Evolutionary conservation across 2,329 filamentous ascomycete species (phyloP), one percentile per base, ranked within the genome.

Genomic region (Penicillium sp.): DNA sequence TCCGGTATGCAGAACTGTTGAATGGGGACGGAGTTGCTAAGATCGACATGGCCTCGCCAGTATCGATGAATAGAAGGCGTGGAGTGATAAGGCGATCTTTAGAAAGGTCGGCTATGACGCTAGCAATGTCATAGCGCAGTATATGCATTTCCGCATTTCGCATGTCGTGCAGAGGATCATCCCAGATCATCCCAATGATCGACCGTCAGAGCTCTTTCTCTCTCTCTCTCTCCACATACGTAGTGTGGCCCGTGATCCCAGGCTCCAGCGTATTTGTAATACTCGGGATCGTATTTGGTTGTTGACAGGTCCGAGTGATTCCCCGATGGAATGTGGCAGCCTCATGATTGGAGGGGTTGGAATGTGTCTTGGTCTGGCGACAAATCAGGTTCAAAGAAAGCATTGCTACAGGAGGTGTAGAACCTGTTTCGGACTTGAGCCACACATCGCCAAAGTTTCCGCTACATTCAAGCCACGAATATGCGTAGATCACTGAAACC

Each of bases 151-250:
- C 42, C 29, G 29, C 36, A 59, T 58, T 53, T 59, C 51, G 56
- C 36, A 59, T 58, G 55, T 59, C 51, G 56, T 58, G 56, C 56
- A 58, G 56, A 47, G 46, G 22, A 46, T 34, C 39, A n/a, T n/a
- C n/a, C n/a, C n/a, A n/a, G 56, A 58, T 58, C 51, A 42, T 40
- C 48, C 42, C 35, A 24, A 13, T 24, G 35, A 37, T 37, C 35
- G 35, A 23, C 35, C 20, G 44, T 40, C 24, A 9, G 18, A 20
- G 18, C 18, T 20, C 18, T 20, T 3, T 20, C 18, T 20, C 18
- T 20, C 18, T 20, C 18, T 20, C 18, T 20, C 18, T 20, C 37
- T 24, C 11, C 36, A 39, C 37, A 18, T 26, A 34, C 31, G 31
- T 18, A 34, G 31, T 18, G 16, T 16, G 35, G 35, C n/a, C 35